Evolutionary conservation across 2,329 filamentous ascomycete genomes (phyloP).

Genomic region (Paecilomyces formosus): DNA sequence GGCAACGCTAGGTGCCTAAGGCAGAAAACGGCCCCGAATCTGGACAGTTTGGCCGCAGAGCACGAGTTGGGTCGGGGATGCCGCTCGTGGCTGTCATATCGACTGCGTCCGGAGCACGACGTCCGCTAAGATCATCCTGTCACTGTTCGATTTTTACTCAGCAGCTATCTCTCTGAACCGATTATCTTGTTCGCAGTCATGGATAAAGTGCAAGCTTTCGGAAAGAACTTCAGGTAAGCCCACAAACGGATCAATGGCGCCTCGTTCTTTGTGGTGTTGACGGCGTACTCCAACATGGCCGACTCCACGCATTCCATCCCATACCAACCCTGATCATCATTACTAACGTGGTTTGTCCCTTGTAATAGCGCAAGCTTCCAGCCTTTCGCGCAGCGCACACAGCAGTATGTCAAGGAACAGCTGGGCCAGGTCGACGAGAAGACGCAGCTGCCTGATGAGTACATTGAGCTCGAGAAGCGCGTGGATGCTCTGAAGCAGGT

Average conservation of each 20-base stretch:
- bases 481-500: conserved; percentile 96
- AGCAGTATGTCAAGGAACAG: conserved; percentile 98
- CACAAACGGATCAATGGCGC: not conserved
- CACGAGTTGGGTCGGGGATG: not conserved
- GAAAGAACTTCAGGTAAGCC: conserved; percentile 61
- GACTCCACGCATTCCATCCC: not conserved
- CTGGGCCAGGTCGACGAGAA: conserved; percentile 92
- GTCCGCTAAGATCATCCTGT: not conserved
- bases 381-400: conserved; percentile 86
- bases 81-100: not conserved
- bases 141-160: not conserved
- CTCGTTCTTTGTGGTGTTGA: not conserved
- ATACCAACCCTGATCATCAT: conserved; percentile 30
- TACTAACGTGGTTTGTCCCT: conserved; percentile 1
- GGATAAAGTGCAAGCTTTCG: conserved; percentile 64
- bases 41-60: not conserved
- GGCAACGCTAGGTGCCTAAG: not conserved
- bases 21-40: not conserved
- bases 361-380: conserved; percentile 71
- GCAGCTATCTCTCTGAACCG: not conserved
- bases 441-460: conserved; percentile 95
- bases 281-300: not conserved
- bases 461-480: conserved; percentile 96
- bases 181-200: conserved; percentile 33
- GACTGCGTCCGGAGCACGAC: conserved; percentile 1